Base-by-base conservation (phyloP, 305 asterid genomes). In the Rubia peregrina region DNA sequence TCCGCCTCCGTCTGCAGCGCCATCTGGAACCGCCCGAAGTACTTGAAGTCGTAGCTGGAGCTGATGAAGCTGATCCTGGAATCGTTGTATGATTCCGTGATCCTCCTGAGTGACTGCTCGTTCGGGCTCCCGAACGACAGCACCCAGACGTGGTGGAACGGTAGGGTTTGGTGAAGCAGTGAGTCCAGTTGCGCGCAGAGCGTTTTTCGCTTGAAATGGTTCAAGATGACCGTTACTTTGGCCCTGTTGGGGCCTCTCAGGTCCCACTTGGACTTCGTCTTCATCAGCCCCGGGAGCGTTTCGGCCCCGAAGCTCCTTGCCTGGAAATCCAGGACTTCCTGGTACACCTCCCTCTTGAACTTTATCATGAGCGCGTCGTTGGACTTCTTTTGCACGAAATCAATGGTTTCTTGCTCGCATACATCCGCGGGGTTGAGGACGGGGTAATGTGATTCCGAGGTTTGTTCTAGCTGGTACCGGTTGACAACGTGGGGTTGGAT, bases 21-120 rank as follows among this genome's bases (percentile, higher is more conserved):
- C 90, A 93, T 79, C 66, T 93, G 98, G 68, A 93, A 93, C 33
- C 98, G 85, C 12, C 98, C 98, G 22, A 89, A 93, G 82, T 93
- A 93, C 77, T 93, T 93, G 63, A 93, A 93, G 72, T 93, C 98
- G 70, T 88, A 90, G 73, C 85, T 85, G 0, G 97, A 93, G 69
- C 89, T 81, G 0, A 90, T 79, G 78, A 93, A 85, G 33, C 98
- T 89, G 44, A 93, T 93, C 66, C 85, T 81, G 0, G 96, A 83
- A 9, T 88, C 65, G 65, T 90, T 90, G 61, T 93, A 93, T 55
- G 90, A 85, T 0, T 80, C 81, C 0, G 88, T 92, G 9, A 93
- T 90, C 26, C 85, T 78, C 64, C 70, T 81, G 14, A 93, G 17
- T 2, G 90, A 78, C 0, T 51, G 53, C 71, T 86, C 92, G 7